Percentiles rank a stretch among this genome's conserved stretches.
These are phyloP conservation scores for Vigna radiata DNA, from an alignment of 306 rosid genomes.

Conservation along the genomic window DNA sequence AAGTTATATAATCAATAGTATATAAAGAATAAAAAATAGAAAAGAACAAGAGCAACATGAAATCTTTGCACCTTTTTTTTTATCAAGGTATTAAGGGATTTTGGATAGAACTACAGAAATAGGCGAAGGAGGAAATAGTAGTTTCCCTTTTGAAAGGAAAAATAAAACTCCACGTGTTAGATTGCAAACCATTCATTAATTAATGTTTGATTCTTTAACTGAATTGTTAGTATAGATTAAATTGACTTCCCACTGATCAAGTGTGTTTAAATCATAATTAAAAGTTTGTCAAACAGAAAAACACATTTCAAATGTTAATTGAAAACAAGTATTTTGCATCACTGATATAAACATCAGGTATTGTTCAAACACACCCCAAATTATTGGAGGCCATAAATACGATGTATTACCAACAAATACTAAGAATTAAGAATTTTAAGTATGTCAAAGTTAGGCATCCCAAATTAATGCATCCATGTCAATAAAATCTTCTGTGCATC, in stretches of 20 bases:
- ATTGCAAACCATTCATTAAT: constrained; percentile 14
- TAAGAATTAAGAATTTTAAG: not conserved
- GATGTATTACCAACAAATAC: not conserved
- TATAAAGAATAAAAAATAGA: not conserved
- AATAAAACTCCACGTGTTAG: constrained; percentile 7
- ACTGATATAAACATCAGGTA: no score
- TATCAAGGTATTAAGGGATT: constrained; percentile 33
- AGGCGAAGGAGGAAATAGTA: constrained; percentile 34
- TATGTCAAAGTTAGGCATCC: not conserved
- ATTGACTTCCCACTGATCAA: no score
- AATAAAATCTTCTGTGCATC: not conserved
- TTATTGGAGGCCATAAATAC: not conserved
- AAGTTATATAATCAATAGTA: not conserved
- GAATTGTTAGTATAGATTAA: not conserved
- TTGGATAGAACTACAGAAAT: constrained; percentile 20
- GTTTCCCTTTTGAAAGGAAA: not conserved
- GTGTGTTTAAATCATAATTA: no score
- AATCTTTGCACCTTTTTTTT: constrained; percentile 1
- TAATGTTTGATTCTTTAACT: not conserved
- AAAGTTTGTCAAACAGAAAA: no score
- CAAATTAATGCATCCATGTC: not conserved
- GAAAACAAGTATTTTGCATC: no score
- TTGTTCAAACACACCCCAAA: not conserved
- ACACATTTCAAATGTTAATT: no score
- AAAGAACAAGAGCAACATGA: constrained; percentile 6